Conservation (phyloP, 1,284 basidiomycete genomes). For the Pholiota adiposa region DNA sequence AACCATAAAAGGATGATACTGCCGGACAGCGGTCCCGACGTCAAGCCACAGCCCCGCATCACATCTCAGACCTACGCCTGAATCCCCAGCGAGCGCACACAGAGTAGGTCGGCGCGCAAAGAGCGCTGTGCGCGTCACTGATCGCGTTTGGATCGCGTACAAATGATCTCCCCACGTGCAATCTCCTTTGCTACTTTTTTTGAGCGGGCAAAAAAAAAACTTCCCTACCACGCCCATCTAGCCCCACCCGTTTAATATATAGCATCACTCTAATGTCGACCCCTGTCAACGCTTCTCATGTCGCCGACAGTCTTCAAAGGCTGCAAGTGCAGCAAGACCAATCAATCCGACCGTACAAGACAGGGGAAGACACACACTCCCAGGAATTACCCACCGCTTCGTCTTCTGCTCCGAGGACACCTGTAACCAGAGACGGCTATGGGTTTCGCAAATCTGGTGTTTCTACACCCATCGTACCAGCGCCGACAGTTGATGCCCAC, state of each 20-base stretch:
- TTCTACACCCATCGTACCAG: slow-evolving; percentile 58
- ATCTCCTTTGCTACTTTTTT: neutral
- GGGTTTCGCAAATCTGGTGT: slow-evolving; percentile 77
- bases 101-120: no score
- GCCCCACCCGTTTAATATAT: neutral
- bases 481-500: slow-evolving; percentile 24
- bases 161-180: slow-evolving; percentile 21
- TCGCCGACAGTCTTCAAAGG: slow-evolving; percentile 36
- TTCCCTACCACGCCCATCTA: slow-evolving; percentile 6
- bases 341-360: neutral
- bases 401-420: slow-evolving; percentile 31
- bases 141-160: neutral
- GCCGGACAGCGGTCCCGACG: slow-evolving; percentile 28
- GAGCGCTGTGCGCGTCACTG: neutral
- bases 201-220: no score
- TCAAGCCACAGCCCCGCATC: slow-evolving; percentile 20
- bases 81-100: no score
- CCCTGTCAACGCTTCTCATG: slow-evolving; percentile 25
- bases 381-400: slow-evolving; percentile 1
- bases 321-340: slow-evolving; percentile 34
- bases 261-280: slow-evolving; percentile 18
- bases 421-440: slow-evolving; percentile 71
- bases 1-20: slow-evolving; percentile 32
- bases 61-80: no score
- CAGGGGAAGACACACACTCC: slow-evolving; percentile 10